Percentiles rank a stretch among this genome's conserved stretches.
phyloP scores from a whole-genome alignment of 148 eudicot species.

The Vaccinium macrocarpon region DNA sequence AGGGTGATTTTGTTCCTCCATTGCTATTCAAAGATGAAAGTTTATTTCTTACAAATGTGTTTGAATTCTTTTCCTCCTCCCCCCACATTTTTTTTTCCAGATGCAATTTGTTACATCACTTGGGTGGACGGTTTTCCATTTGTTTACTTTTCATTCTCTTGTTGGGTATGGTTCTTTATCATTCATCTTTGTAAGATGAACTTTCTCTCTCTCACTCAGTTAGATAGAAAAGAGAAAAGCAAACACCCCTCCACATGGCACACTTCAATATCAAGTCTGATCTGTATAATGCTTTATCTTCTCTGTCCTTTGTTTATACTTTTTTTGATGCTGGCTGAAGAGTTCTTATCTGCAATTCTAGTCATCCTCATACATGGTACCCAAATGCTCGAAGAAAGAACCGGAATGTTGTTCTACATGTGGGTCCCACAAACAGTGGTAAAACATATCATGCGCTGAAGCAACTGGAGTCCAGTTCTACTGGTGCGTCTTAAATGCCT shows the following conservation, averaged over 20 bases:
- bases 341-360: conserved; percentile 22
- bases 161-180: not conserved
- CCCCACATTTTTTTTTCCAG: not conserved
- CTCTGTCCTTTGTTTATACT: not conserved
- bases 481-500: conserved; percentile 47
- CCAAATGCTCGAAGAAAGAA: conserved; percentile 82
- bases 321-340: not conserved
- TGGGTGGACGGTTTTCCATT: not conserved
- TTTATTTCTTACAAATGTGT: not conserved
- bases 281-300: not conserved
- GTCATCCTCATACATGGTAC: conserved; percentile 95
- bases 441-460: conserved; percentile 89
- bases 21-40: not conserved
- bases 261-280: not conserved
- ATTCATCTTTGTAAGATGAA: not conserved
- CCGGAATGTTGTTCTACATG: conserved; percentile 72
- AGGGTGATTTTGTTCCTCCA: not conserved
- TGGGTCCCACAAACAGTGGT: conserved; percentile 98
- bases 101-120: not conserved
- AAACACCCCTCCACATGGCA: not conserved
- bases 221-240: not conserved
- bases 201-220: not conserved
- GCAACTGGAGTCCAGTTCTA: conserved; percentile 74
- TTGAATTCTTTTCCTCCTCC: not conserved
- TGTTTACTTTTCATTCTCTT: not conserved